Conservation (phyloP, 176 grass and related monocot species). For the Rhipidocladum racemiflorum region DNA sequence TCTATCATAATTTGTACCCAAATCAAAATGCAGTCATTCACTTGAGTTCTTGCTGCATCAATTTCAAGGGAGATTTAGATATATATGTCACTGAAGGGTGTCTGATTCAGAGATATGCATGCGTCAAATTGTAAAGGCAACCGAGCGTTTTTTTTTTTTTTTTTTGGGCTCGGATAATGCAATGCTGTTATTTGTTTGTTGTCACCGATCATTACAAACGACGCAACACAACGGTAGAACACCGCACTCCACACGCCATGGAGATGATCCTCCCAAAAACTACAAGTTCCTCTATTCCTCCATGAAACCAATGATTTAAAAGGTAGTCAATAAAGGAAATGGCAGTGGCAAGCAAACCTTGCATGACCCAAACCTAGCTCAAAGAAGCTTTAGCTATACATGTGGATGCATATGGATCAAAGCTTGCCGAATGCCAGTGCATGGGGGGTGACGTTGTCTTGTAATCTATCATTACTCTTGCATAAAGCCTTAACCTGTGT, state of each 20-base stretch:
- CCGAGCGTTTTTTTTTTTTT: too few relatives aligned
- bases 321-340: slow-evolving; percentile 17
- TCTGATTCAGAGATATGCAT: not conserved
- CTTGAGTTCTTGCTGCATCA: not conserved
- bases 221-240: not conserved
- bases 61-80: not conserved
- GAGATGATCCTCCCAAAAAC: not conserved
- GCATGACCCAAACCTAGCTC: slow-evolving; percentile 13
- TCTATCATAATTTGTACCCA: not conserved
- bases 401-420: too few relatives aligned
- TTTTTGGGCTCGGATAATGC: not conserved
- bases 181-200: slow-evolving; percentile 33
- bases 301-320: not conserved
- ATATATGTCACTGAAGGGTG: too few relatives aligned
- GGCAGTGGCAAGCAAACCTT: not conserved
- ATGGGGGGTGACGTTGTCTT: not conserved
- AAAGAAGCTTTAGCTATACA: too few relatives aligned
- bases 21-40: not conserved
- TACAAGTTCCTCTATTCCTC: slow-evolving; percentile 9
- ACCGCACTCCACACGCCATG: too few relatives aligned
- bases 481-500: not conserved
- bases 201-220: slow-evolving; percentile 24
- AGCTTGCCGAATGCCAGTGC: not conserved
- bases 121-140: not conserved
- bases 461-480: not conserved